phyloP scores from a whole-genome alignment of 805 yeast species.

The Torulaspora quercuum region DNA sequence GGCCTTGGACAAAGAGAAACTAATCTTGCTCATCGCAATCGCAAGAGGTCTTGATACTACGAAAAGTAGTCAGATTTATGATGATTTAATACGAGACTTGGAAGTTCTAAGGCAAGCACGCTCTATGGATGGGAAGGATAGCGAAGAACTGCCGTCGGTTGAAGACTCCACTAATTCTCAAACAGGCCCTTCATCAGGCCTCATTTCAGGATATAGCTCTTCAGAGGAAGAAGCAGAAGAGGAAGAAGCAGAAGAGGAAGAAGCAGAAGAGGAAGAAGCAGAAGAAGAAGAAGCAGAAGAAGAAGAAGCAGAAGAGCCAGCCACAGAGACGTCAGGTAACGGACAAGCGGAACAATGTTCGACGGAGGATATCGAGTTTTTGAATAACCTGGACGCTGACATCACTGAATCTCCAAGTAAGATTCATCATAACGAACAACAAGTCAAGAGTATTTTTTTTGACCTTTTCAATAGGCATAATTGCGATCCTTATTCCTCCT shows the following conservation, averaged over 20 bases:
- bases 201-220: constrained; percentile 24
- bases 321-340: no score
- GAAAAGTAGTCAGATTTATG: constrained; percentile 18
- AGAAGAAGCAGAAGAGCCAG: no score
- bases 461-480: constrained; percentile 35
- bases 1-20: constrained; percentile 30
- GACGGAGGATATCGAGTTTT: constrained; percentile 9
- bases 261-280: constrained; percentile 15
- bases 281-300: constrained; percentile 15
- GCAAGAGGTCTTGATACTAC: constrained; percentile 24
- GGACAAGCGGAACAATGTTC: no score
- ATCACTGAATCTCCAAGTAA: constrained; percentile 11
- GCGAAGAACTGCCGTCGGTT: constrained; percentile 1
- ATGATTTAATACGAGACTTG: constrained; percentile 18
- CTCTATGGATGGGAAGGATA: constrained; percentile 9
- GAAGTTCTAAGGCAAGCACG: constrained; percentile 7
- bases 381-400: constrained; percentile 23
- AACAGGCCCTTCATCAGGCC: no score
- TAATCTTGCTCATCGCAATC: constrained; percentile 25
- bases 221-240: constrained; percentile 22
- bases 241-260: constrained; percentile 14
- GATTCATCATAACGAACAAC: not conserved
- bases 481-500: constrained; percentile 45
- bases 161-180: not conserved
- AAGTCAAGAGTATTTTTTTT: constrained; percentile 27